Evolutionary conservation across 306 rosid genomes (phyloP), one percentile per base, ranked within the genome.

Genomic region (Calophaca sinica): DNA sequence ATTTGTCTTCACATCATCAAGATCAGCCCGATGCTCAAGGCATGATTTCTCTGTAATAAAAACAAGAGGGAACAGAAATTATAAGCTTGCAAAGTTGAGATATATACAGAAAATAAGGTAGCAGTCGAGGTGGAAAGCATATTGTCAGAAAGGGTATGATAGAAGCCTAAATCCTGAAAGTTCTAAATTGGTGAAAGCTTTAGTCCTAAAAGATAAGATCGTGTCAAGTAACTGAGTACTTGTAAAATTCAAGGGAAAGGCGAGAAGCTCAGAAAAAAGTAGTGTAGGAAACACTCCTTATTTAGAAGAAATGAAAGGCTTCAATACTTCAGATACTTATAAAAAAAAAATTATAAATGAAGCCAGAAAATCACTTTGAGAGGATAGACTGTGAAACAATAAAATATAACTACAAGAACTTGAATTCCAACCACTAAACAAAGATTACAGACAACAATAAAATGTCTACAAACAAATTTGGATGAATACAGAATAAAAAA

Each of bases 31-130:
- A 48, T 77, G 49, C 73, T 87, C 89, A 6, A 6, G 70, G 76
- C 62, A 45, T 73, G 90, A 85, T 71, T 74, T 77, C 57, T 78
- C 96, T 94, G 84, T 15, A 81, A 64, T 52, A 41, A 55, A 84
- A 48, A 76, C 63, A 77, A 36, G 68, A 74, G 70, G 15, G 20
- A 33, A 68, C 33, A 68, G 9, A 76, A 75, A 66, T 53, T 33
- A 72, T 28, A 60, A 63, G 28, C 20, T 38, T 38, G 33, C 26
- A 68, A 28, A 9, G 44, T 45, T 32, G 67, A 61, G 66, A 73
- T 41, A 60, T 51, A 70, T 48, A 53, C 44, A 59, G 33, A 29
- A 35, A 35, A 64, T 29, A 48, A 7, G 60, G 46, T 55, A 39
- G 13, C 54, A 72, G 54, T 71, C 14, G 61, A 57, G 68, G 70